Conservation (phyloP, 2,329 filamentous ascomycete species). For the Orbilia quercus region DNA sequence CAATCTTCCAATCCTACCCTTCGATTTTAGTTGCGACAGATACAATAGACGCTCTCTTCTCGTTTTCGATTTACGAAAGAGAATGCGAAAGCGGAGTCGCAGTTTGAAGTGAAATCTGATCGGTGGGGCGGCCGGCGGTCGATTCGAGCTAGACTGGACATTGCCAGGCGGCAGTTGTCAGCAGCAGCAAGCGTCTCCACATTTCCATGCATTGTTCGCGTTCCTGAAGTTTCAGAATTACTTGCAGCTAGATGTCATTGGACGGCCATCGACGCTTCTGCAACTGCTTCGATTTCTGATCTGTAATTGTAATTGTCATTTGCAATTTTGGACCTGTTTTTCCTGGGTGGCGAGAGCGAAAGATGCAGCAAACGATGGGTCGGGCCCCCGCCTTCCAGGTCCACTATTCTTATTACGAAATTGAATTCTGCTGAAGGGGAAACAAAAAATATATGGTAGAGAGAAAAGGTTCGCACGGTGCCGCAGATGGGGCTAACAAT, state of each 20-base stretch:
- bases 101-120: not conserved
- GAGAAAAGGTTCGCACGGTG: slow-evolving; percentile 8
- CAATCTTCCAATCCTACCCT: not conserved
- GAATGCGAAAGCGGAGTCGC: slow-evolving; percentile 17
- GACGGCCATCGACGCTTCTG: slow-evolving; percentile 15
- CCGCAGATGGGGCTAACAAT: slow-evolving; percentile 40
- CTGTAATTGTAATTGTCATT: too few species aligned
- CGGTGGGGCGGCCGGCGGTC: slow-evolving; percentile 4
- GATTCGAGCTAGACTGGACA: slow-evolving; percentile 13
- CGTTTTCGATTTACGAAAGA: not conserved
- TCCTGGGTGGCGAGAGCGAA: slow-evolving; percentile 6
- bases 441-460: slow-evolving; percentile 16
- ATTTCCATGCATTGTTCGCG: slow-evolving; percentile 51
- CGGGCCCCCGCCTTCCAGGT: slow-evolving; percentile 16
- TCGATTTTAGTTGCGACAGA: slow-evolving; percentile 5
- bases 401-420: slow-evolving; percentile 46
- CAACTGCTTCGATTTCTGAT: not conserved
- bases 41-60: not conserved
- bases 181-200: slow-evolving; percentile 31
- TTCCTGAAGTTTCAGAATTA: slow-evolving; percentile 55
- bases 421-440: slow-evolving; percentile 15
- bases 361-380: not conserved
- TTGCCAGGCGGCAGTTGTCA: slow-evolving; percentile 3
- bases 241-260: slow-evolving; percentile 43
- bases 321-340: slow-evolving; percentile 38